These are phyloP conservation scores for Aphanomyces stellatus DNA, from an alignment of 352 stramenopile species.

Conservation along the genomic window DNA sequence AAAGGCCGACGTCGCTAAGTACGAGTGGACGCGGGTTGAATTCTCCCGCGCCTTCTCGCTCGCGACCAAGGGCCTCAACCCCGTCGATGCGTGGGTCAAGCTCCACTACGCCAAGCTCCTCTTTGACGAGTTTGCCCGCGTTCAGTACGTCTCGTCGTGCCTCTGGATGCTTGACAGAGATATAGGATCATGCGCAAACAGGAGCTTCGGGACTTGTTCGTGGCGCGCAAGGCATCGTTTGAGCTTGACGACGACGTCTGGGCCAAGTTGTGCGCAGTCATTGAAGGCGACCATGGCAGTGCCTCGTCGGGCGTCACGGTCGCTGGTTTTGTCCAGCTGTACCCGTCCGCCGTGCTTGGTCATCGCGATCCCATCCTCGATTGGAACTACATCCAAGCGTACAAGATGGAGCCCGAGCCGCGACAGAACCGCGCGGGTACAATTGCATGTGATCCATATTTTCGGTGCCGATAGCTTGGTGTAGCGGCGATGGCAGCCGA, in stretches of 20 bases:
- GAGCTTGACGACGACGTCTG: slow-evolving; percentile 40
- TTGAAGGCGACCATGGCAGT: slow-evolving; percentile 27
- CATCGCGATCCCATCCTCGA: slow-evolving; percentile 35
- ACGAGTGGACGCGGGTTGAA: neutral
- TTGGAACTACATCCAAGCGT: slow-evolving; percentile 52
- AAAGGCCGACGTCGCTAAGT: slow-evolving; percentile 10
- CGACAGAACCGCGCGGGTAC: slow-evolving; percentile 19
- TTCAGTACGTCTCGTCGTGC: slow-evolving; percentile 8
- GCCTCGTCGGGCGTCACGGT: slow-evolving; percentile 23
- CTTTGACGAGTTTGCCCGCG: slow-evolving; percentile 33
- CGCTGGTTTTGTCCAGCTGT: slow-evolving; percentile 35
- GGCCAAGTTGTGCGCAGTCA: slow-evolving; percentile 32
- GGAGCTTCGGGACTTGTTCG: slow-evolving; percentile 33
- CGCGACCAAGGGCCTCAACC: slow-evolving; percentile 14
- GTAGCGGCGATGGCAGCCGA: slow-evolving; percentile 37
- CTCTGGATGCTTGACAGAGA: neutral
- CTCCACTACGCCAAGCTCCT: slow-evolving; percentile 44
- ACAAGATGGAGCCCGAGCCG: slow-evolving; percentile 38
- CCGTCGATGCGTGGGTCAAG: slow-evolving; percentile 36
- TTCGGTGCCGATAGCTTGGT: neutral
- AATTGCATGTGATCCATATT: too few species aligned
- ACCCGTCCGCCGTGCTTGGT: slow-evolving; percentile 31
- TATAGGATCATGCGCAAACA: slow-evolving; percentile 31
- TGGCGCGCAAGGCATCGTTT: slow-evolving; percentile 28
- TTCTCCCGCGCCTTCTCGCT: neutral